Evolutionary conservation across 345 rosid genomes (phyloP).

Genomic region (Sisymbrium irio): DNA sequence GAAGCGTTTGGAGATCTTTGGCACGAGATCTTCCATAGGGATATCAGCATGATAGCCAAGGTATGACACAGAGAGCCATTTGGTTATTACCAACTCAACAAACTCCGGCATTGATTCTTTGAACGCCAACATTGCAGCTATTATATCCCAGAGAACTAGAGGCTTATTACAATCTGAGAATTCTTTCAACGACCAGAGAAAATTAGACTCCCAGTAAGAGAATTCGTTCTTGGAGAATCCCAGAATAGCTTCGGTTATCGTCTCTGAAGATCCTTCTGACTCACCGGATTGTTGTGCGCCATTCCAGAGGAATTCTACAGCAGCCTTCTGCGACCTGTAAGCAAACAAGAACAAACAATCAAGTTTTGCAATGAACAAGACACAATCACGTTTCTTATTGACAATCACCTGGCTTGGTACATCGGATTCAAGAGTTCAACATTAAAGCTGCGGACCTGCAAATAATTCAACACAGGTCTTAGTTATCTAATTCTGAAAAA

Average conservation of each 20-base stretch:
- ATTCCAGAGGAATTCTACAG: conserved; percentile 83
- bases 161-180: conserved; percentile 49
- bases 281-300: conserved; percentile 65
- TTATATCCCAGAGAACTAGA: conserved; percentile 76
- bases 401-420: conserved; percentile 77
- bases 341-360: not conserved
- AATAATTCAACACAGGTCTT: conserved; percentile 15
- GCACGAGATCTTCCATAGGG: conserved; percentile 43
- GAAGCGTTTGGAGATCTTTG: conserved; percentile 40
- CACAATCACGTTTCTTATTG: not conserved
- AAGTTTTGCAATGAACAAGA: conserved; percentile 2
- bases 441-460: conserved; percentile 83
- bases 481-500: not conserved
- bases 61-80: conserved; percentile 63
- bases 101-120: conserved; percentile 55
- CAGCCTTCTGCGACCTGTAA: conserved; percentile 79
- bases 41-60: conserved; percentile 41
- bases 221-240: conserved; percentile 51
- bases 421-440: conserved; percentile 67
- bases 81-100: conserved; percentile 51
- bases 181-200: conserved; percentile 67
- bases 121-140: conserved; percentile 70
- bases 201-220: conserved; percentile 61
- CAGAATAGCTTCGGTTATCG: conserved; percentile 40
- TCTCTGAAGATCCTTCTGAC: conserved; percentile 34